phyloP scores from a whole-genome alignment of 306 rosid species.

The Castanospermum australe region DNA sequence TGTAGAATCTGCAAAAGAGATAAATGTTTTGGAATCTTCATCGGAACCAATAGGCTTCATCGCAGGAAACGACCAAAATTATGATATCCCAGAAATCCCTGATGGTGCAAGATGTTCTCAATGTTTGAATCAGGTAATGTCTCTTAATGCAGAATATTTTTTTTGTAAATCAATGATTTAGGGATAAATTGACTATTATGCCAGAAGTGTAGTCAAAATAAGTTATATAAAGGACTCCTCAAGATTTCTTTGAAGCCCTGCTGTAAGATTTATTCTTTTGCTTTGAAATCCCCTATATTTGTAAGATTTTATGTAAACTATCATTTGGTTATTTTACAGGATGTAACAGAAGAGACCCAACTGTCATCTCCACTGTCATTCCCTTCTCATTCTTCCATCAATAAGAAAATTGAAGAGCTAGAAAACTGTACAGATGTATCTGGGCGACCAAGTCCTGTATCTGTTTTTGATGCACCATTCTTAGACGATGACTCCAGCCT shows the following conservation, averaged over 20 bases:
- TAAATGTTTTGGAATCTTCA: constrained; percentile 40
- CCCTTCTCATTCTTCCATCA: constrained; percentile 46
- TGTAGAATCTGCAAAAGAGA: constrained; percentile 34
- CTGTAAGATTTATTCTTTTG: not conserved
- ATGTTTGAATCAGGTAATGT: constrained; percentile 56
- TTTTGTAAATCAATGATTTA: constrained; percentile 4
- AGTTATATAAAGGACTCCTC: not conserved
- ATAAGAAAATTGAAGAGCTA: constrained; percentile 44
- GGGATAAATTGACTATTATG: not conserved
- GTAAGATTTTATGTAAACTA: constrained; percentile 8
- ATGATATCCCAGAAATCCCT: constrained; percentile 34
- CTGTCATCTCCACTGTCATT: constrained; percentile 49
- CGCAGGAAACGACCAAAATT: constrained; percentile 37
- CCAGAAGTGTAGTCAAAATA: not conserved
- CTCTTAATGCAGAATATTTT: constrained; percentile 5
- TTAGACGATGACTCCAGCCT: constrained; percentile 70
- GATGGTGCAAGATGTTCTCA: constrained; percentile 37
- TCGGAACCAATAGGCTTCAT: constrained; percentile 35
- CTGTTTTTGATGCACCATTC: constrained; percentile 77
- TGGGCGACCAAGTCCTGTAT: constrained; percentile 87
- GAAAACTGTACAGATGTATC: constrained; percentile 47
- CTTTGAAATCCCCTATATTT: not conserved
- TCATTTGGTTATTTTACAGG: constrained; percentile 43
- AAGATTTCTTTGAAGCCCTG: not conserved
- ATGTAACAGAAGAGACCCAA: constrained; percentile 47